Percentiles rank a stretch among this genome's conserved stretches.
Conservation (phyloP, 1,139 yeast genomes). For the Fermentozyma sake region DNA sequence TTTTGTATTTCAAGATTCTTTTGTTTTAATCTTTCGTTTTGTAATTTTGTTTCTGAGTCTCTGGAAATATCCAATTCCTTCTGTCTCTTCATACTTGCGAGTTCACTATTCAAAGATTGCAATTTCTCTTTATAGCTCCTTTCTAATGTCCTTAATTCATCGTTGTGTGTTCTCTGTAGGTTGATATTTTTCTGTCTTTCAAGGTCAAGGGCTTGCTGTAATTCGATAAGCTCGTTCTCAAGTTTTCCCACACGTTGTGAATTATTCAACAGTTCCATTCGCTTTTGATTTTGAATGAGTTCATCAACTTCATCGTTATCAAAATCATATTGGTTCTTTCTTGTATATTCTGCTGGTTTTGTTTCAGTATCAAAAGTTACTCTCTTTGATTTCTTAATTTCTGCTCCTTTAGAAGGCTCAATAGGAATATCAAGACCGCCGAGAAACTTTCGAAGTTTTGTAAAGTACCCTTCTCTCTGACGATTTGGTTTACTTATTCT, state of each 20-base stretch:
- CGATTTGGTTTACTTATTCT: no score
- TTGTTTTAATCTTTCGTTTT: no score
- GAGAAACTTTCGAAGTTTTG: conserved; percentile 2
- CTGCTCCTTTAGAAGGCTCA: conserved; percentile 1
- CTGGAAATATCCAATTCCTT: not conserved
- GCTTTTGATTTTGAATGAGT: conserved; percentile 2
- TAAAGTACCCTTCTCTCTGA: no score
- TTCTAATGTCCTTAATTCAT: not conserved
- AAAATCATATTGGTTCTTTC: no score
- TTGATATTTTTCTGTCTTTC: conserved; percentile 1
- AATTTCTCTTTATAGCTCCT: conserved; percentile 1
- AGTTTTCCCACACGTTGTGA: no score
- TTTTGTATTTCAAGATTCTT: no score
- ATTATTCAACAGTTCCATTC: no score
- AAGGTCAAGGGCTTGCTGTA: conserved; percentile 1
- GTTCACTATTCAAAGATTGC: not conserved
- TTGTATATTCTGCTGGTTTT: no score
- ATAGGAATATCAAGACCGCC: no score
- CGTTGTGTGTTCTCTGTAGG: conserved; percentile 1
- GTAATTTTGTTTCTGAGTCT: no score
- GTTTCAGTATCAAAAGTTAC: conserved; percentile 1
- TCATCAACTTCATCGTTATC: conserved; percentile 10
- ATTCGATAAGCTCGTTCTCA: conserved; percentile 2
- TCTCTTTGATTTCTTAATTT: conserved; percentile 1
- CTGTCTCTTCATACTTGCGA: not conserved